Conservation (phyloP, 1,284 basidiomycete genomes). For the Tylopilus sp. region DNA sequence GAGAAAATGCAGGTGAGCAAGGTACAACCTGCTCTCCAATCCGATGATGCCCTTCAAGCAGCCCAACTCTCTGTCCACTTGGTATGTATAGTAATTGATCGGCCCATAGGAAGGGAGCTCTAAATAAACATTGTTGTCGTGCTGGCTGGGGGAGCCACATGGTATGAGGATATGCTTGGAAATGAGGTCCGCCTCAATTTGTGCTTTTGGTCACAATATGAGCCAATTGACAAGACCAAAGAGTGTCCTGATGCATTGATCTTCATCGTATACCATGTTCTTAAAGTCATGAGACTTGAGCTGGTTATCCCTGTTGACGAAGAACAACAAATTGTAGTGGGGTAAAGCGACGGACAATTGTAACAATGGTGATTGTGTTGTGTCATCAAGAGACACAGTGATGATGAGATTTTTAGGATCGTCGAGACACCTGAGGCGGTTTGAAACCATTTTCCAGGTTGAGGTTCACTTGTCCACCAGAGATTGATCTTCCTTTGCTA, state of each 20-base stretch:
- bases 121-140: conserved; percentile 28
- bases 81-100: neutral
- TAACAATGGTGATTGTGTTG: conserved; percentile 3
- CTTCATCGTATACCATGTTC: conserved; percentile 27
- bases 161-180: neutral
- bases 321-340: conserved; percentile 41
- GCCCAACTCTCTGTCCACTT: conserved; percentile 40
- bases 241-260: conserved; percentile 29
- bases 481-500: too few relatives aligned
- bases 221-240: conserved; percentile 40
- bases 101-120: neutral
- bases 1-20: conserved; percentile 46
- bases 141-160: neutral
- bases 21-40: conserved; percentile 39
- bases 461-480: conserved; percentile 37
- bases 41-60: conserved; percentile 36
- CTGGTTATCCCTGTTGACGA: conserved; percentile 26
- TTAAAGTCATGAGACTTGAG: conserved; percentile 31
- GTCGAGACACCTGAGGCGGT: conserved; percentile 32
- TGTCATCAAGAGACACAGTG: conserved; percentile 1
- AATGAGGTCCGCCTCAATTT: neutral
- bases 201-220: conserved; percentile 35
- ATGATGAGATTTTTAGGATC: conserved; percentile 30
- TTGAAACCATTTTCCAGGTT: conserved; percentile 31
- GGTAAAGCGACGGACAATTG: conserved; percentile 41